phyloP scores from a whole-genome alignment of 129 eudicot species.

The Tagetes patula region DNA sequence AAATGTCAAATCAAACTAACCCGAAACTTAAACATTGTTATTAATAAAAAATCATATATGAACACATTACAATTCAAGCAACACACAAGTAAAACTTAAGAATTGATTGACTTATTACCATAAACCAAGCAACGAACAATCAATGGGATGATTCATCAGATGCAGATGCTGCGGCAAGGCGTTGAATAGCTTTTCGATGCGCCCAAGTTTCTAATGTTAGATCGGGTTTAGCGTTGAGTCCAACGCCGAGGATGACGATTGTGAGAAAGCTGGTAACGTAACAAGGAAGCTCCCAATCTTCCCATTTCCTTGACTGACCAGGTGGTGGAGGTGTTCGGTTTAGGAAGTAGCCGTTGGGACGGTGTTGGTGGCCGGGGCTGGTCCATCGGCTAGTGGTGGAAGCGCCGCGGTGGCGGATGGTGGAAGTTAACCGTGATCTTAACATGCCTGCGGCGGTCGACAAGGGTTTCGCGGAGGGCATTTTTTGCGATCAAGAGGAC shows the following conservation, averaged over 20 bases:
- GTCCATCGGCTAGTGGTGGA: conserved; percentile 61
- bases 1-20: conserved; percentile 6
- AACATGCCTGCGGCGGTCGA: conserved; percentile 61
- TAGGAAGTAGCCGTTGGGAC: conserved; percentile 74
- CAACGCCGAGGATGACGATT: conserved; percentile 86
- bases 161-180: conserved; percentile 7
- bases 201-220: conserved; percentile 89
- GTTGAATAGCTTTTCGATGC: conserved; percentile 68
- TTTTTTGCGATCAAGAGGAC: conserved; percentile 27
- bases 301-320: conserved; percentile 77
- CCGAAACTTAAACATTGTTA: conserved; percentile 17
- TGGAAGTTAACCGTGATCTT: conserved; percentile 43
- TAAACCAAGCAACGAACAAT: background rate
- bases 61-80: conserved; percentile 7
- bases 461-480: conserved; percentile 64
- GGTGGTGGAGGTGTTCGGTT: conserved; percentile 73
- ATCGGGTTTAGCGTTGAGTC: conserved; percentile 80
- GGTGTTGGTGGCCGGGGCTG: conserved; percentile 82
- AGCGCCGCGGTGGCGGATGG: conserved; percentile 58
- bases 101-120: too few species aligned
- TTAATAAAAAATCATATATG: conserved; percentile 15
- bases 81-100: too few species aligned
- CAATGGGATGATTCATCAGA: conserved; percentile 36
- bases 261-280: conserved; percentile 72
- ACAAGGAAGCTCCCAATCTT: conserved; percentile 89